Evolutionary conservation across 257 asterid species (phyloP), one percentile per base, ranked within the genome.

Genomic region (Galeopsis tetrahit): DNA sequence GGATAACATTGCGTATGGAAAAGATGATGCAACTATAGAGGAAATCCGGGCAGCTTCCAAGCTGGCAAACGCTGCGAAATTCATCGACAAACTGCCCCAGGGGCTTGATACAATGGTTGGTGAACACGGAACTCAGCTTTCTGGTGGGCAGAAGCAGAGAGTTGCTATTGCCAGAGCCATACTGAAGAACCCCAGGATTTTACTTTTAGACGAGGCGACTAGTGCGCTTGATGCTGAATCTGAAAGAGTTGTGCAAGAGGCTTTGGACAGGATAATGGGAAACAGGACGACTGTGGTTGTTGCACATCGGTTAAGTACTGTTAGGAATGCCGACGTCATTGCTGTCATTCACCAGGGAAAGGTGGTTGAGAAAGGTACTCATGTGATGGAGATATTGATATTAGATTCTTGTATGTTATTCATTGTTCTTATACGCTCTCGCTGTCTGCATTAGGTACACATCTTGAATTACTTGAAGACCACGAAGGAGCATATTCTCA

Each of bases 211-310:
- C n/a, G 88, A 88, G 71, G 94, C 94, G 43, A 85, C 94, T 33
- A 88, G 91, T 68, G 94, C 94, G 0, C 82, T 88, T 5, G 93
- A 87, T 75, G 82, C 88, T 2, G 93, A 85, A 59, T 87, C 93
- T 2, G 90, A 87, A 74, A 74, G 89, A 63, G 32, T 80, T n/a
- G 90, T 87, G 35, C 90, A 85, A 46, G 88, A 87, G 64, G 90
- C 91, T 10, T 71, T 88, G 14, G 90, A 87, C 67, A 83, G 85
- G 63, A 80, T 85, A 5, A 85, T 87, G 93, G 81, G 75, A 3
- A 73, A 78, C 72, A 81, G 90, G 63, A 85, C 93, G 33, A 87
- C 93, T 3, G 66, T 87, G 4, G 64, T 87, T 0, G 90, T 87
- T 46, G 90, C 93, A 0, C 90, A 87, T 80, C 90, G 90, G 15